These are phyloP conservation scores for Dittrichia graveolens DNA, from an alignment of 129 eudicot genomes.

Conservation along the genomic window DNA sequence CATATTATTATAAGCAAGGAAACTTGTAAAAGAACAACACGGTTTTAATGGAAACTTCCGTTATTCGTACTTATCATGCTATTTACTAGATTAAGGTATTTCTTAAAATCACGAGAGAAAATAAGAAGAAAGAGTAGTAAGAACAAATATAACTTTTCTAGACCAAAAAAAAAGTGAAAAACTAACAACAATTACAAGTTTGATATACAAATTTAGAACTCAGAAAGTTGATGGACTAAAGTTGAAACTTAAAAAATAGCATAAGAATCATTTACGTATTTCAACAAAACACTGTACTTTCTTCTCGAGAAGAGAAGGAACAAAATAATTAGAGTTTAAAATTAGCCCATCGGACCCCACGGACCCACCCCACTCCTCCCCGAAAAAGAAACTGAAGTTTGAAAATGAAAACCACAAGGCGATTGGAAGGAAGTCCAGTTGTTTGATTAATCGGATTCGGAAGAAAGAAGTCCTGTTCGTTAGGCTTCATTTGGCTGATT, in stretches of 20 bases:
- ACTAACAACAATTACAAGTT: too few species aligned
- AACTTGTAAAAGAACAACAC: too few species aligned
- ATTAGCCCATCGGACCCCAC: constrained; percentile 11
- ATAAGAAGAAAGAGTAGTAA: too few species aligned
- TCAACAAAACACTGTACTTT: neutral
- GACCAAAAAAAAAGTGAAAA: too few species aligned
- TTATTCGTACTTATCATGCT: too few species aligned
- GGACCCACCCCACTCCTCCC: neutral
- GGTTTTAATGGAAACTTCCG: too few species aligned
- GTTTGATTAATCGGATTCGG: neutral
- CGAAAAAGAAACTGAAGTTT: constrained; percentile 3
- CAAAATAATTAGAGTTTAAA: neutral
- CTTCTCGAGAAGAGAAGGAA: neutral
- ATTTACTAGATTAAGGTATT: too few species aligned
- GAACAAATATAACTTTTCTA: too few species aligned
- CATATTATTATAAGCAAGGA: too few species aligned
- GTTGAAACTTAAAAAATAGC: neutral
- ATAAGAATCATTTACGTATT: neutral
- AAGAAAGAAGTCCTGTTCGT: neutral
- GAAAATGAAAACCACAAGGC: neutral
- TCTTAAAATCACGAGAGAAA: too few species aligned
- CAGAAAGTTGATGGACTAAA: neutral
- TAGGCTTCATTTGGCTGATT: constrained; percentile 13
- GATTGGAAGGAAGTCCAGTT: constrained; percentile 1
- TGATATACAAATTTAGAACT: too few species aligned